A percentile compares a stretch with the other conserved stretches of the same genome.
These are phyloP conservation scores for Aphanomyces cochlioides DNA, from an alignment of 352 stramenopile species.

Conservation along the genomic window DNA sequence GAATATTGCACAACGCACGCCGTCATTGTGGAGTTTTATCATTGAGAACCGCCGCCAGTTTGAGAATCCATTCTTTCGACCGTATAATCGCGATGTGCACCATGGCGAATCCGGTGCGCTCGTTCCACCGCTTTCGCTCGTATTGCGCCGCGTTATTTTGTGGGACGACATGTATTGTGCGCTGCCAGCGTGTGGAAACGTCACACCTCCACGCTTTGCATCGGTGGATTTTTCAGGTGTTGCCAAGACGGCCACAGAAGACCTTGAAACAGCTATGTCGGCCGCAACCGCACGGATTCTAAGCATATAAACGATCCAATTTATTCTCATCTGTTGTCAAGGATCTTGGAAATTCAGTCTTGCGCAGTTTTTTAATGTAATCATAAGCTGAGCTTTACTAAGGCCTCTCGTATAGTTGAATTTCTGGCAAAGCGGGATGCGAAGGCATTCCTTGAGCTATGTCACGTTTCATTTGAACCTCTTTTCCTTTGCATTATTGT, in stretches of 20 bases:
- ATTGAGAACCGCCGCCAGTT: constrained; percentile 46
- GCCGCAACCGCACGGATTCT: constrained; percentile 32
- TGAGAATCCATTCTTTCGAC: constrained; percentile 61
- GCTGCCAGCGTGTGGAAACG: constrained; percentile 40
- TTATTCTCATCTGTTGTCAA: too few relatives aligned
- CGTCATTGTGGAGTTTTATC: constrained; percentile 66
- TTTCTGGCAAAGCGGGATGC: too few relatives aligned
- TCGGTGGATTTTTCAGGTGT: not conserved
- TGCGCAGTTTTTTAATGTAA: too few relatives aligned
- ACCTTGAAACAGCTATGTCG: constrained; percentile 55
- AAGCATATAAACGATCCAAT: too few relatives aligned
- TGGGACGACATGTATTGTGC: constrained; percentile 72
- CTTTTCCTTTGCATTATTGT: too few relatives aligned
- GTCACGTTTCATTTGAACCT: too few relatives aligned
- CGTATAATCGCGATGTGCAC: constrained; percentile 34
- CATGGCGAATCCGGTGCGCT: constrained; percentile 44
- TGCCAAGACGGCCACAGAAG: constrained; percentile 41
- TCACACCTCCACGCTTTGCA: constrained; percentile 37
- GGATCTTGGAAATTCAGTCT: too few relatives aligned
- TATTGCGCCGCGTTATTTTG: constrained; percentile 69
- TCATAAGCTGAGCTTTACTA: too few relatives aligned
- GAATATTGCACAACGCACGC: constrained; percentile 49
- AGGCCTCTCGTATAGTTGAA: too few relatives aligned
- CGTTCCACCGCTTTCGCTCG: constrained; percentile 47
- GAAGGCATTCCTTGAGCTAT: too few relatives aligned